Base-by-base conservation (phyloP, 768 basidiomycete species). In the Russula sp. region DNA sequence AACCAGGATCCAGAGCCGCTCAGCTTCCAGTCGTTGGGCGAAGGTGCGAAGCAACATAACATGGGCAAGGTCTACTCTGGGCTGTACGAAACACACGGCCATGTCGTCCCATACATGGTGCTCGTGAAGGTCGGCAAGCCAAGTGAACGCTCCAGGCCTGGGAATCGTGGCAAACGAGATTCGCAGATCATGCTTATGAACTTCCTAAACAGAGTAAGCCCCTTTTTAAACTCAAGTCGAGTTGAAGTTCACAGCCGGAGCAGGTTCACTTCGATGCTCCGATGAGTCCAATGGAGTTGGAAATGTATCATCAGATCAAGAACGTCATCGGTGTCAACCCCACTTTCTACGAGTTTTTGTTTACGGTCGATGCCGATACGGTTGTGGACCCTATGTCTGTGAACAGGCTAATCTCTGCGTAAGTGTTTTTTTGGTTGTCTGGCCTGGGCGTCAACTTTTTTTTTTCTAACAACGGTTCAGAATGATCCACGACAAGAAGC, bases 291-390 rank as follows among this genome's bases (percentile, higher is more conserved):
- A 77, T 96, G 66, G 97, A 99, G 77, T 77, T 99, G 59, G 97
- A 99, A 79, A 96, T 99, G 79, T 98, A 94, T 73, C 97, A 98
- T 74, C 97, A 99, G 76, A 94, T 98, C 82, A 94, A 98, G 83
- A 99, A 99, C 72, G 94, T 98, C 59, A 98, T 99, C 70, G 97
- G 97, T 75, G 94, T 99, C 72, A 97, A 99, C 76, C 97, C 96
- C 2, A 88, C 93, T 0, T 98, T 98, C 78, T 99, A 98, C 76
- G 97, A 98, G 76, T 98, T 95, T 71, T 69, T 94, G 65, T 90
- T 96, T 78, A 94, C 86, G 73, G 85, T 97, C 48, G 94, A 97
- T 76, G 94, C 94, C 67, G 94, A 97, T 81, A 99, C 97, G 1
- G 91, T 89, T 10, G 94, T 96, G 42, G 87, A 94, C 59, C 88